Conservation (phyloP, 441 rosid genomes). For the Mallotus japonicus region DNA sequence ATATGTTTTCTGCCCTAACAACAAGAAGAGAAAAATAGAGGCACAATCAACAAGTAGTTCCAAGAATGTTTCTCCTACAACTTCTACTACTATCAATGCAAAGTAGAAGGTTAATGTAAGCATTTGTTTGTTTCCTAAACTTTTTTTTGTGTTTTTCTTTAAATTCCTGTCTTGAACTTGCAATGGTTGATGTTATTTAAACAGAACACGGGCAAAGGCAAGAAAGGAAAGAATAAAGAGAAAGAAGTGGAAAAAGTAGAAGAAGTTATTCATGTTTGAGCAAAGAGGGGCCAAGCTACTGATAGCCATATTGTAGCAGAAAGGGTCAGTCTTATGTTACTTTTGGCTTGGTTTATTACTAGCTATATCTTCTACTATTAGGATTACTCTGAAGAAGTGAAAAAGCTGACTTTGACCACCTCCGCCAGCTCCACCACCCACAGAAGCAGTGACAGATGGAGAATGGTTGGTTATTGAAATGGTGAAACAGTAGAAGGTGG, state of each 20-base stretch:
- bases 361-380: neutral
- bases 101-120: constrained; percentile 29
- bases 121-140: neutral
- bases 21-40: constrained; percentile 28
- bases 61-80: constrained; percentile 20
- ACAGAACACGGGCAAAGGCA: constrained; percentile 34
- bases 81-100: constrained; percentile 20
- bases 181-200: neutral
- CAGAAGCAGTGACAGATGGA: too few relatives aligned
- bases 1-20: constrained; percentile 20
- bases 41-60: constrained; percentile 26
- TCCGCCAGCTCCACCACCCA: too few relatives aligned
- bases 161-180: neutral
- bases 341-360: neutral
- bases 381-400: neutral
- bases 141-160: neutral
- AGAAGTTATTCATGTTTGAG: constrained; percentile 52
- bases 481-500: too few relatives aligned
- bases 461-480: too few relatives aligned
- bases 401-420: neutral
- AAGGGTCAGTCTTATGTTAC: constrained; percentile 33
- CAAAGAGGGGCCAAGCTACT: constrained; percentile 60
- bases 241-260: constrained; percentile 27
- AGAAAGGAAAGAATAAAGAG: constrained; percentile 31
- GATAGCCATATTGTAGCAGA: constrained; percentile 60